Base-by-base conservation (phyloP, 768 basidiomycete species). In the Flagelloscypha sp. region DNA sequence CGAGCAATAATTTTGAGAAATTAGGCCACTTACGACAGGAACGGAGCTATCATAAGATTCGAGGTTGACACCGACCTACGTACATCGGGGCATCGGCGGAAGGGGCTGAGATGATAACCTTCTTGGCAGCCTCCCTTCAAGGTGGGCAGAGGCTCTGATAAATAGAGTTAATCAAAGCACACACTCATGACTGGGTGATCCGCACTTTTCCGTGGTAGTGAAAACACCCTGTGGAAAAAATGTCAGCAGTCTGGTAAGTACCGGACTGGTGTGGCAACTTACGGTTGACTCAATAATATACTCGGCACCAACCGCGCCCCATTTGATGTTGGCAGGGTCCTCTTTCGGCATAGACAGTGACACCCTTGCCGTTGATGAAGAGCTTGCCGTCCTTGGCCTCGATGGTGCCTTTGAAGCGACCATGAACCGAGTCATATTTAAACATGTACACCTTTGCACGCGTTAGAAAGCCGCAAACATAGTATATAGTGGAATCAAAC, bases 91-190 rank as follows among this genome's bases (percentile, higher is more conserved):
- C 89, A 57, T 93, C 88, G 21, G 88, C 75, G n/a, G 94, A 98
- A 48, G 94, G 94, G 30, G 94, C 94, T 47, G 93, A 94, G 76
- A 99, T 98, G 68, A 99, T 72, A 58, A 99, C 94, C 74, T 97
- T 99, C 81, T 98, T 97, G 56, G 94, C 94, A 59, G n/a, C 94
- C 94, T 50, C 94, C 94, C 67, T 93, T 90, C 66, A 99, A 70
- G n/a, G 69, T 99, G 94, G 48, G 78, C 81, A 31, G 72, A 71
- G 37, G 94, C 94, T 71, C 81, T 85, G 38, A 3, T n/a, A 33
- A 34, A 16, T 15, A 21, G 40, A 36, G 27, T 42, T 49, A 15
- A 27, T 13, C 25, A 19, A 17, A 52, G 43, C 8, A 41, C 38
- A 29, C 11, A 36, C 16, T 27, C 24, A 33, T 17, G 53, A 34